Conservation (phyloP, 345 rosid genomes). For the Salix purpurea region DNA sequence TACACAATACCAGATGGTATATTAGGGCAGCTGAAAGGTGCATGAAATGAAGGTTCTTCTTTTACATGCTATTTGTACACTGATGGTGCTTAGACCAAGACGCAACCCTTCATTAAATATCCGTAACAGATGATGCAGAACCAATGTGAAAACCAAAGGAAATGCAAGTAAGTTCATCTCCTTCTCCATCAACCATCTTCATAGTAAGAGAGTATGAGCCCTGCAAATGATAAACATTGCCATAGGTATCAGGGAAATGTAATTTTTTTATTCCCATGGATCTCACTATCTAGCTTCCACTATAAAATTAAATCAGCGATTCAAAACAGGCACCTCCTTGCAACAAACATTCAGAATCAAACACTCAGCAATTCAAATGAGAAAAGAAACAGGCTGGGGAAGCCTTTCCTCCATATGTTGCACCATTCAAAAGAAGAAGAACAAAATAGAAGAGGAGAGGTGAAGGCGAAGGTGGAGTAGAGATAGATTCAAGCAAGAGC, state of each 20-base stretch:
- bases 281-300: neutral
- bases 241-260: neutral
- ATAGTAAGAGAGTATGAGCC: conserved; percentile 81
- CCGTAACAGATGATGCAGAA: conserved; percentile 53
- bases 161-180: conserved; percentile 68
- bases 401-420: neutral
- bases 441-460: neutral
- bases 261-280: neutral
- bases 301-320: neutral
- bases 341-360: neutral
- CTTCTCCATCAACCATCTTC: conserved; percentile 64
- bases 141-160: conserved; percentile 67
- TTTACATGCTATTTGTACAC: conserved; percentile 9
- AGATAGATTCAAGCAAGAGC: neutral
- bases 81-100: neutral
- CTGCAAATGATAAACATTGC: conserved; percentile 32
- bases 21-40: neutral
- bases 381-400: neutral
- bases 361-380: neutral
- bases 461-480: neutral
- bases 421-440: neutral
- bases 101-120: conserved; percentile 30
- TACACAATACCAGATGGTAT: neutral
- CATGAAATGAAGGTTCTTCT: neutral
- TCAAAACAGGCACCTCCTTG: neutral